Conservation (phyloP, 148 eudicot genomes). For the Amaranthus hypochondriacus region DNA sequence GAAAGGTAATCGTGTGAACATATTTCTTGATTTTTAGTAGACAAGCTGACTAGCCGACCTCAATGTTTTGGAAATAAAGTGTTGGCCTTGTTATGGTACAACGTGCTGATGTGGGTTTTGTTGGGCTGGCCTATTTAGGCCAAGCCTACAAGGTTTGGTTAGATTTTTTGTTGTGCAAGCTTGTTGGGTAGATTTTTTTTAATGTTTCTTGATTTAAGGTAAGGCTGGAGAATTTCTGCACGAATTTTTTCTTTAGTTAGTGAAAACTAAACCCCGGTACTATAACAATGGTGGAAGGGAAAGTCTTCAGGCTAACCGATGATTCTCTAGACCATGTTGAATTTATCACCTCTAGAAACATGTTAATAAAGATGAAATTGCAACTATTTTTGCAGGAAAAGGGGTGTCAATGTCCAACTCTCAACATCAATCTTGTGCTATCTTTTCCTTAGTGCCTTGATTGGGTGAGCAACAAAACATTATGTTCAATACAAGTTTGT, state of each 20-base stretch:
- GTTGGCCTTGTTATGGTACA: too few species aligned
- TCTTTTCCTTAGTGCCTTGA: constrained; percentile 61
- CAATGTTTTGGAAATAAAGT: too few species aligned
- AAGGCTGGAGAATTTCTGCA: too few species aligned
- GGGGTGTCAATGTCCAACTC: constrained; percentile 39
- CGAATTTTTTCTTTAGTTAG: too few species aligned
- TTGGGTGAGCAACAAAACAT: constrained; percentile 38
- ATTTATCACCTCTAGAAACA: not conserved
- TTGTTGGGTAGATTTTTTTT: too few species aligned
- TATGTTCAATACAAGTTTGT: not conserved
- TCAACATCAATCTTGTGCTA: constrained; percentile 36
- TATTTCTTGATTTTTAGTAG: not conserved
- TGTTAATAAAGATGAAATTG: not conserved
- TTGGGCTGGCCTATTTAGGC: too few species aligned
- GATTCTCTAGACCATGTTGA: not conserved
- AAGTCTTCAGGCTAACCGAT: not conserved
- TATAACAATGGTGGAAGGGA: not conserved
- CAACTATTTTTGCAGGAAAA: constrained; percentile 47
- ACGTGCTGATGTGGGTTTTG: too few species aligned
- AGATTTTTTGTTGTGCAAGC: too few species aligned
- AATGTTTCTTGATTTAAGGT: too few species aligned
- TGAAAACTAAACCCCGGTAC: not conserved
- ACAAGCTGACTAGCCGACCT: not conserved
- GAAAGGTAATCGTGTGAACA: constrained; percentile 47
- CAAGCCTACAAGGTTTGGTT: too few species aligned